A percentile compares a stretch with the other conserved stretches of the same genome.
phyloP scores from a whole-genome alignment of 169 alveolate genomes.

The Plasmodium malariae region DNA sequence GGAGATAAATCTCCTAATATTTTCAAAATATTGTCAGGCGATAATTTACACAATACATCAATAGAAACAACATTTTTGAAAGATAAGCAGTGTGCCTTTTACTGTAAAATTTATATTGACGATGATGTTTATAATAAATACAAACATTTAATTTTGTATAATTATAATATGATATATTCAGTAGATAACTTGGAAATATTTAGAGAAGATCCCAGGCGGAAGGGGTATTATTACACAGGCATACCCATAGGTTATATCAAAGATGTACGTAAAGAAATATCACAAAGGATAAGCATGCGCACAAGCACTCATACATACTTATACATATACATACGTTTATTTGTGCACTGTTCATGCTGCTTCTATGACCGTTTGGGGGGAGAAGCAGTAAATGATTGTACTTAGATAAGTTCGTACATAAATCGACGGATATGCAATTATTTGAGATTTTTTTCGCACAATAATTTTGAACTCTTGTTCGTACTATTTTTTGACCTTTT shows the following conservation, averaged over 20 bases:
- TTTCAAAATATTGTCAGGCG: slow-evolving; percentile 59
- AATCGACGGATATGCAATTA: too few relatives aligned
- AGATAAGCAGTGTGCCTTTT: slow-evolving; percentile 31
- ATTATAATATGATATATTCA: slow-evolving; percentile 45
- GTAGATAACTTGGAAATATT: slow-evolving; percentile 59
- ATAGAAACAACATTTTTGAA: slow-evolving; percentile 53
- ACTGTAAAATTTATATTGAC: slow-evolving; percentile 47
- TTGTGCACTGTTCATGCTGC: too few relatives aligned
- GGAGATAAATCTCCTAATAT: slow-evolving; percentile 46
- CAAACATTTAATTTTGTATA: slow-evolving; percentile 48
- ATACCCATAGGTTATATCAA: slow-evolving; percentile 60
- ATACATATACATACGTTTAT: too few relatives aligned
- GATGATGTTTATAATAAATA: slow-evolving; percentile 37
- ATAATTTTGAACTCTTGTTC: too few relatives aligned
- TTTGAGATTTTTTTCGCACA: too few relatives aligned
- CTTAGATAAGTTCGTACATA: too few relatives aligned
- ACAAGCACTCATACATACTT: too few relatives aligned
- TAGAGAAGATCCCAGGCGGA: slow-evolving; percentile 35
- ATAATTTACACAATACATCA: slow-evolving; percentile 16
- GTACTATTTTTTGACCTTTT: neutral
- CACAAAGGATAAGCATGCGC: too few relatives aligned
- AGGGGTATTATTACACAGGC: slow-evolving; percentile 64
- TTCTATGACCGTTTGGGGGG: too few relatives aligned
- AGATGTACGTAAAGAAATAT: slow-evolving; percentile 21
- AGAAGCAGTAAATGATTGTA: too few relatives aligned